phyloP scores from a whole-genome alignment of 176 grass and related monocot genomes.

The Puya raimondii region DNA sequence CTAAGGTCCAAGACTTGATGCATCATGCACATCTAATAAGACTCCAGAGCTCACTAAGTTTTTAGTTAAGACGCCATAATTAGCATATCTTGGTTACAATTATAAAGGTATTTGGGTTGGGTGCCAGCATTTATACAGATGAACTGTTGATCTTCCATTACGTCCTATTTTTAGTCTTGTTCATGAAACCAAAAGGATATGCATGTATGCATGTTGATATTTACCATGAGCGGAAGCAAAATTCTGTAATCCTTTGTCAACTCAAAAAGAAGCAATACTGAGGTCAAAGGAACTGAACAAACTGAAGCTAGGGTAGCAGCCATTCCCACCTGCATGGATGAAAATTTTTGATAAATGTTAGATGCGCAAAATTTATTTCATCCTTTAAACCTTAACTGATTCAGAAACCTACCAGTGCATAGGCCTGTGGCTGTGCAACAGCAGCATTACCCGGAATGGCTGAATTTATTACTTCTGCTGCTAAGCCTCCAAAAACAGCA shows the following conservation, averaged over 20 bases:
- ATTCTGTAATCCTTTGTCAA: slow-evolving; percentile 98
- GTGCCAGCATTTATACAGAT: too few relatives aligned
- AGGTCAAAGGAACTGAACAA: slow-evolving; percentile 88
- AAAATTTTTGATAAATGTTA: slow-evolving; percentile 4
- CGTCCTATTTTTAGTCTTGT: too few relatives aligned
- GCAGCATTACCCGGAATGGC: slow-evolving; percentile 86
- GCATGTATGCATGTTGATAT: not conserved
- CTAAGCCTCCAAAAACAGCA: slow-evolving; percentile 95
- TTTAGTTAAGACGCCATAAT: too few relatives aligned
- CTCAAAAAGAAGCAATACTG: slow-evolving; percentile 93
- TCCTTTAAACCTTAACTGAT: not conserved
- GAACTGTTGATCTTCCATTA: too few relatives aligned
- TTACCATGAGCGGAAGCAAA: slow-evolving; percentile 92
- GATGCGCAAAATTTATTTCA: slow-evolving; percentile 1
- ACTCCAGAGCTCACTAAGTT: too few relatives aligned
- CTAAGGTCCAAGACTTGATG: not conserved
- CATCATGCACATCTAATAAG: too few relatives aligned
- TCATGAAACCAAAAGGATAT: not conserved
- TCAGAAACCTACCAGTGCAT: slow-evolving; percentile 65
- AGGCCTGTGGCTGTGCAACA: slow-evolving; percentile 95
- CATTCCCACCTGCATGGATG: slow-evolving; percentile 79
- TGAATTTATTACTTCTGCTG: slow-evolving; percentile 84
- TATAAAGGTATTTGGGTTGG: too few relatives aligned
- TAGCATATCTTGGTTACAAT: too few relatives aligned
- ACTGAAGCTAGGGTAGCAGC: slow-evolving; percentile 91